Base-by-base conservation (phyloP, 2,329 filamentous ascomycete species). In the Lachnellula suecica region DNA sequence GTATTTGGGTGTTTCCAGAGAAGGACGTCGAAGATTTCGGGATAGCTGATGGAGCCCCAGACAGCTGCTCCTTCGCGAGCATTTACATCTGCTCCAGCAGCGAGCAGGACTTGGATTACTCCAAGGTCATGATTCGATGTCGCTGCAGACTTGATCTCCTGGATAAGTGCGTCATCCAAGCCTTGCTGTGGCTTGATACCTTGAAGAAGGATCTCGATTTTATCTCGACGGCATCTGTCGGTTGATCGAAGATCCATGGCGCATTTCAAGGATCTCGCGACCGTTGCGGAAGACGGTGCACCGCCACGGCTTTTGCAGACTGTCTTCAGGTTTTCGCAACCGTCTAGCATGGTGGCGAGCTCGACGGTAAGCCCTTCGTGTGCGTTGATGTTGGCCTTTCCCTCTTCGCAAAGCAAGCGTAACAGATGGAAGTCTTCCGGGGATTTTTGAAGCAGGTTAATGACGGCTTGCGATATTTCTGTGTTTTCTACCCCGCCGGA, bases 81-180 rank as follows among this genome's bases (percentile, higher is more conserved):
- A 56, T 84, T 82, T n/a, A 81, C 69, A 43, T 83, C 75, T 2
- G 81, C 81, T 1, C 79, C 79, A 1, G 74, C 70, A 1, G 72
- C 69, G 1, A 85, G 62, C 0, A 84, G 70, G 1, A 72, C 66
- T 49, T 73, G 72, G 29, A 83, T 52, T 1, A 76, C 72, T 2
- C 73, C 68, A 4, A 79, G 64, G 1, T 71, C 71, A 4, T 74
- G 72, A 10, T 71, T 63, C 2, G 68, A 67, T 49, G 73, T 35
- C 15, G 31, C 17, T 3, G 78, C 61, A 2, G 68, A 70, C 40
- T 77, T 71, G 4, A 83, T 75, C 59, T 84, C 81, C 15, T 74
- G 72, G 10, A 77, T 70, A 1, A 84, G 71, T 2, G 79, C 64
- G 3, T 70, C 63, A 49, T 72, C 72, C 27, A 82, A 64, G 1